Evolutionary conservation across 495 filamentous ascomycete species (phyloP).

Genomic region (Corynascus novoguineensis): DNA sequence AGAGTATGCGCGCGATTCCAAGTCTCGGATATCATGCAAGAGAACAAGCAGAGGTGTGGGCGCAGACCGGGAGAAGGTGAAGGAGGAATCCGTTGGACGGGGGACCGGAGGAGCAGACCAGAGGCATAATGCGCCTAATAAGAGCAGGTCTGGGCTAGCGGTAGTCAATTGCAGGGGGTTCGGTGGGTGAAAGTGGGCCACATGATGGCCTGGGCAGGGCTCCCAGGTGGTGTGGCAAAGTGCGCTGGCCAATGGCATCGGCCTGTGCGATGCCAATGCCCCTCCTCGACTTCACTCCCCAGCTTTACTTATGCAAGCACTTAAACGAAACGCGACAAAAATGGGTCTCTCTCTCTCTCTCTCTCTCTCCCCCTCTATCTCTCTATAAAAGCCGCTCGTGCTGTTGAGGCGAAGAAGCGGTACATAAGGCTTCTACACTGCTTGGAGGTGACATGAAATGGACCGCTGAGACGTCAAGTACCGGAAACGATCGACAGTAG

Average conservation of each 20-base stretch:
- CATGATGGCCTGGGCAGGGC: slow-evolving; percentile 26
- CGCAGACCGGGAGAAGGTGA: slow-evolving; percentile 9
- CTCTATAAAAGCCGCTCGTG: background rate
- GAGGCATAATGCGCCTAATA: slow-evolving; percentile 37
- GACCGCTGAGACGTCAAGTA: too few species aligned
- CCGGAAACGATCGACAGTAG: too few species aligned
- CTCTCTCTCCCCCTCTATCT: too few species aligned
- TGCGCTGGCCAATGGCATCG: slow-evolving; percentile 16
- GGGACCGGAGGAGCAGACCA: slow-evolving; percentile 5
- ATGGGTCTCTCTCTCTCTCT: background rate
- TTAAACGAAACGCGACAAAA: slow-evolving; percentile 15
- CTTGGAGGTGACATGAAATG: too few species aligned
- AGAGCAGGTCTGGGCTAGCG: slow-evolving; percentile 16
- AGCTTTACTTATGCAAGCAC: slow-evolving; percentile 24
- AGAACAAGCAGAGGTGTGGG: slow-evolving; percentile 7
- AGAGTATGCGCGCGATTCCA: background rate
- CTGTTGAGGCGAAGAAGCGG: background rate
- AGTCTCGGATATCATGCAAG: background rate
- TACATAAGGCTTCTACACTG: background rate
- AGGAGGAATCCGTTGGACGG: slow-evolving; percentile 15
- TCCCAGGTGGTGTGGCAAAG: slow-evolving; percentile 10
- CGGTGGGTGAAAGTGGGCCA: slow-evolving; percentile 26
- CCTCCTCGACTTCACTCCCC: slow-evolving; percentile 14
- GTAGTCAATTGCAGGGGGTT: slow-evolving; percentile 20
- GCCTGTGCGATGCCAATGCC: slow-evolving; percentile 14